These are phyloP conservation scores for Fusarium sp. DNA, from an alignment of 2,329 filamentous ascomycete species.

Conservation along the genomic window DNA sequence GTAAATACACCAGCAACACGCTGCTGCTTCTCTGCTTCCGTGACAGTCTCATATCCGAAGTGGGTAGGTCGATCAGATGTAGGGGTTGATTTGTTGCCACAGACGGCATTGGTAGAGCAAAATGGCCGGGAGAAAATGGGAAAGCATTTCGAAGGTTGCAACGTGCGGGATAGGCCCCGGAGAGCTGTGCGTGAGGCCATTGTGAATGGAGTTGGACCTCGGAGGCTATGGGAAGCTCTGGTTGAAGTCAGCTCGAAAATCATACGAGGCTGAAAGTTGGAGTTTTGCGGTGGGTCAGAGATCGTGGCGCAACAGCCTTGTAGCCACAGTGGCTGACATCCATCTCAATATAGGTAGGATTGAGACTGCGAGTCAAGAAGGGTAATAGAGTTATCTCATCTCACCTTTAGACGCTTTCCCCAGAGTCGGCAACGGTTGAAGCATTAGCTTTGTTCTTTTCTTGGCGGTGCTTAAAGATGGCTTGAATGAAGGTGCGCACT, in stretches of 20 bases:
- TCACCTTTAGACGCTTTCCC: conserved; percentile 26
- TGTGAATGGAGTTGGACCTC: conserved; percentile 19
- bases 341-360: background rate
- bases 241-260: conserved; percentile 38
- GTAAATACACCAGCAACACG: conserved; percentile 89
- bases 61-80: conserved; percentile 73
- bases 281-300: conserved; percentile 36
- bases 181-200: conserved; percentile 47
- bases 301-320: conserved; percentile 37
- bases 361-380: background rate
- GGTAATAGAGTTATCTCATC: background rate
- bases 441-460: background rate
- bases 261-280: conserved; percentile 44
- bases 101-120: conserved; percentile 41
- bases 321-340: conserved; percentile 33
- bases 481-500: conserved; percentile 45
- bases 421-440: conserved; percentile 18
- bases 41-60: conserved; percentile 89
- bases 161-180: conserved; percentile 40
- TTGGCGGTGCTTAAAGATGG: conserved; percentile 36
- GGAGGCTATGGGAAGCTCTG: conserved; percentile 18
- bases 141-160: conserved; percentile 28
- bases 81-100: conserved; percentile 43
- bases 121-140: conserved; percentile 40
- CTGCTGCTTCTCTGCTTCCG: conserved; percentile 77